Conservation (phyloP, 495 filamentous ascomycete genomes). For the Tetracladium setigerum region DNA sequence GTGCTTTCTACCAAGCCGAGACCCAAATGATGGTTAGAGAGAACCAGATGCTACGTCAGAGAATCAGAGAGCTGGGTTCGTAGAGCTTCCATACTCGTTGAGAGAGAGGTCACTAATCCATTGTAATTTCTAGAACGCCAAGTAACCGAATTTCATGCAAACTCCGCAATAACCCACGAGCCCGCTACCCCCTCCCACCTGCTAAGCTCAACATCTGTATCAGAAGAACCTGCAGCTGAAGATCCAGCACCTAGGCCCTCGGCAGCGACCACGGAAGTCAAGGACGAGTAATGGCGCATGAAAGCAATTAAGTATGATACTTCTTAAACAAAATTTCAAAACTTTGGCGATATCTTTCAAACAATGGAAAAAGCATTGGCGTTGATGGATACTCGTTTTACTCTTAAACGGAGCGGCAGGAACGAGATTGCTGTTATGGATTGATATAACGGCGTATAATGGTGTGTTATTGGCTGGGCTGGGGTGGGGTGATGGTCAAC, state of each 20-base stretch:
- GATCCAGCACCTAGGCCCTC: not conserved
- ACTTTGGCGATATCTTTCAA: too few relatives aligned
- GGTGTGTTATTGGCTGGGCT: too few relatives aligned
- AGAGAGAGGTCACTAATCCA: not conserved
- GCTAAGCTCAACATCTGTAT: constrained; percentile 24
- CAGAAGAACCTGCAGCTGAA: constrained; percentile 4
- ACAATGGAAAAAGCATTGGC: too few relatives aligned
- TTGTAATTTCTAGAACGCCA: constrained; percentile 27
- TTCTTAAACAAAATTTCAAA: too few relatives aligned
- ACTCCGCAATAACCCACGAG: constrained; percentile 28
- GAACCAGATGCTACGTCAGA: constrained; percentile 84
- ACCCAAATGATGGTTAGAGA: constrained; percentile 79
- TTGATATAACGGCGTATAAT: too few relatives aligned
- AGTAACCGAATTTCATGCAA: constrained; percentile 28
- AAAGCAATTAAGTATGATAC: too few relatives aligned
- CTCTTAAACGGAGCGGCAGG: too few relatives aligned
- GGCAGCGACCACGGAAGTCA: not conserved
- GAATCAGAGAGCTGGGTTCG: constrained; percentile 77
- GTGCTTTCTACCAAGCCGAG: constrained; percentile 86
- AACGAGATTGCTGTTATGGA: too few relatives aligned
- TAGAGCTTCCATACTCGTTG: constrained; percentile 11
- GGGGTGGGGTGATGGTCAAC: too few relatives aligned
- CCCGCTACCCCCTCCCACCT: constrained; percentile 32
- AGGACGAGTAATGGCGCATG: not conserved
- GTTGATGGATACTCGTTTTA: too few relatives aligned